phyloP scores from a whole-genome alignment of 352 stramenopile genomes.

The Globisporangium cylindrosporum region DNA sequence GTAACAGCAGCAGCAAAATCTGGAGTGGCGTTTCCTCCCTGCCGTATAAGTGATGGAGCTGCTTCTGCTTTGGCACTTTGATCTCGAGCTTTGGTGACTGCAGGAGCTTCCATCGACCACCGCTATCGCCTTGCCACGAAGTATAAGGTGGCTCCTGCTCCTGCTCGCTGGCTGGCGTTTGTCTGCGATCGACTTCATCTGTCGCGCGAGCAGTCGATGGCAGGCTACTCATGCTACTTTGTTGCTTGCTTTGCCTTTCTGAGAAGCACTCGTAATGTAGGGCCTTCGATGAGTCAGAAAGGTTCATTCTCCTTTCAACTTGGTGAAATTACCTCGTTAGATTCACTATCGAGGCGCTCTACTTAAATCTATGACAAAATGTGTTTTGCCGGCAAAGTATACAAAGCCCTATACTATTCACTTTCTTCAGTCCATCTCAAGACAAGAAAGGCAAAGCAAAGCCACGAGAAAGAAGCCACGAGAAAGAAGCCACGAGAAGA shows the following conservation, averaged over 20 bases:
- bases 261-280: too few relatives aligned
- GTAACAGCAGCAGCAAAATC: too few relatives aligned
- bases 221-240: too few relatives aligned
- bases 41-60: not conserved
- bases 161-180: too few relatives aligned
- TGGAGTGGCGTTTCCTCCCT: too few relatives aligned
- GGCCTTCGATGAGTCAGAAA: not conserved
- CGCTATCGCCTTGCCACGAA: too few relatives aligned
- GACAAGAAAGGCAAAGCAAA: too few relatives aligned
- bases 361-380: not conserved
- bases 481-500: constrained; percentile 7
- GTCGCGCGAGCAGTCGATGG: too few relatives aligned
- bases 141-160: too few relatives aligned
- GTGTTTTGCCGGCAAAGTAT: not conserved
- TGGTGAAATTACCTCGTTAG: not conserved
- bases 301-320: not conserved
- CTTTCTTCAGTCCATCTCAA: not conserved
- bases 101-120: constrained; percentile 43
- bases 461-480: too few relatives aligned
- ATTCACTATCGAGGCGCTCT: not conserved
- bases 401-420: not conserved
- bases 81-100: constrained; percentile 53
- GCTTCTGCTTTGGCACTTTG: constrained; percentile 42
- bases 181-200: too few relatives aligned
- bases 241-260: too few relatives aligned